Conservation (phyloP, 2,329 filamentous ascomycete genomes). For the Penicillium sclerotiorum region DNA sequence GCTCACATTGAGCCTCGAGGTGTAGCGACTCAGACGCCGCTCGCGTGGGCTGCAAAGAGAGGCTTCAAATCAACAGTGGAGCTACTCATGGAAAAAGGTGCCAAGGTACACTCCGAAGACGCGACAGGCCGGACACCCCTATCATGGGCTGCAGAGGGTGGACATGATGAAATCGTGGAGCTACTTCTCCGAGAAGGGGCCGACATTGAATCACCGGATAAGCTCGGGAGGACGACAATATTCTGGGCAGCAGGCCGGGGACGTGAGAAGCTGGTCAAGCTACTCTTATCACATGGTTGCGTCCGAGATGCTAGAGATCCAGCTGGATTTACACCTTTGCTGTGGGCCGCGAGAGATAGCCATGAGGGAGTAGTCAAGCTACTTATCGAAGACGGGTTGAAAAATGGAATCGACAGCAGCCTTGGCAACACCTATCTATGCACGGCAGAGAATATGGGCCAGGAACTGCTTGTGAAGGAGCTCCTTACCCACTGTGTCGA, state of each 20-base stretch:
- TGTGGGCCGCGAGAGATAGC: not conserved
- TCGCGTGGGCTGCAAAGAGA: not conserved
- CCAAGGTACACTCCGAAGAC: no score
- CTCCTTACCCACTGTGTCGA: not conserved
- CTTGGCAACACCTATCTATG: not conserved
- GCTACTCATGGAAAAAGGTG: no score
- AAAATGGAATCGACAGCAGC: not conserved
- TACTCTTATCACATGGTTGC: not conserved
- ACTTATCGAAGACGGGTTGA: not conserved
- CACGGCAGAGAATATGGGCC: not conserved
- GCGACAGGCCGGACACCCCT: not conserved
- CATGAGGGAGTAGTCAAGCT: not conserved
- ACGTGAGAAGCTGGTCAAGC: not conserved
- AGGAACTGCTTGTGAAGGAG: not conserved
- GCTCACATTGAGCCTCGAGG: not conserved
- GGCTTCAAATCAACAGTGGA: no score
- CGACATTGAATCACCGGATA: not conserved
- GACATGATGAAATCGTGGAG: not conserved
- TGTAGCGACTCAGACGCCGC: not conserved
- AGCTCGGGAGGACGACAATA: not conserved
- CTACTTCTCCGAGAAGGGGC: not conserved
- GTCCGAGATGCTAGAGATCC: not conserved
- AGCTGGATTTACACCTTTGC: not conserved
- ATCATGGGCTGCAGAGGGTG: not conserved
- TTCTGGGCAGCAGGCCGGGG: not conserved